Base-by-base conservation (phyloP, 495 filamentous ascomycete species). In the Hypomontagnella monticulosa region DNA sequence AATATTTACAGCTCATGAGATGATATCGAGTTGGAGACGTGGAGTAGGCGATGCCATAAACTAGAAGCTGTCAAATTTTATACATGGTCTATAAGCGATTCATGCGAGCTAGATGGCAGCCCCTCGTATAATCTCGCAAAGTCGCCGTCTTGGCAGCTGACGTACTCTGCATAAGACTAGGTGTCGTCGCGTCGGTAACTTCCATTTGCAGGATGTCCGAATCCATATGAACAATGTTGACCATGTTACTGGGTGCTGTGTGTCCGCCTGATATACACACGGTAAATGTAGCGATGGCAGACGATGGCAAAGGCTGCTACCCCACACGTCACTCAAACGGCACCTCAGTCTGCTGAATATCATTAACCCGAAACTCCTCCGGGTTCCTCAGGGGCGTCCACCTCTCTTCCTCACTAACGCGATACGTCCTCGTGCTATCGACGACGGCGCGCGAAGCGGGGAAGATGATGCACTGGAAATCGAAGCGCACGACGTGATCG, bases 281-380 rank as follows among this genome's bases (percentile, higher is more conserved):
- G n/a, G n/a, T n/a, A n/a, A n/a, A n/a, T n/a, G 33, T 36, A 11
- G 11, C 33, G 33, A 36, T 11, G 33, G 33, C 33, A 11, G 33
- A 36, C 11, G 33, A 36, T 11, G 11, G 33, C 33, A 5, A 36
- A 11, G 11, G 33, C 5, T 36, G 33, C 33, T 36, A 7, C 0
- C 20, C 15, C n/a, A 27, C 23, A 6, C 5, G 33, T 37, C 32
- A 41, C 48, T 23, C 36, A 10, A 60, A 15, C 32, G n/a, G 48
- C 14, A 66, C 63, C 23, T 66, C 63, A 20, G 54, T 36, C 50
- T 66, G 63, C 16, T 69, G 60, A n/a, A 69, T 63, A 10, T 69
- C 66, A 43, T 69, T 69, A 23, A 69, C 66, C 36, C 66, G 66
- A 42, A 69, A 69, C 42, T 19, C 63, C 54, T 63, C 55, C 10